A percentile compares a stretch with the other conserved stretches of the same genome.
Conservation (phyloP, 2,329 filamentous ascomycete genomes). For the Aspergillus sp. region DNA sequence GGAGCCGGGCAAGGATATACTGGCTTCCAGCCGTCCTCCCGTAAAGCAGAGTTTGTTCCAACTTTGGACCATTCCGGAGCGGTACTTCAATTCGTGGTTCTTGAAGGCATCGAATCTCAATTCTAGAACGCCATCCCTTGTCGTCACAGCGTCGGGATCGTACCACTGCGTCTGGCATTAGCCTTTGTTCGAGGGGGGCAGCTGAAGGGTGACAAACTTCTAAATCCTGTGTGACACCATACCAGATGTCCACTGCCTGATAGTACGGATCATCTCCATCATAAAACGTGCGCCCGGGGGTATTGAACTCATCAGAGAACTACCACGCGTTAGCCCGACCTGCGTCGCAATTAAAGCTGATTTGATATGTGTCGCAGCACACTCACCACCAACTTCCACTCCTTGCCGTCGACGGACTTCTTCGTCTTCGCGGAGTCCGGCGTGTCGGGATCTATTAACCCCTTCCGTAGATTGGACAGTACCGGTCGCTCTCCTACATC, state of each 20-base stretch:
- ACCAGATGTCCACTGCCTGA: conserved; percentile 68
- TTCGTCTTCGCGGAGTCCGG: conserved; percentile 58
- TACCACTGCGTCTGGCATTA: conserved; percentile 57
- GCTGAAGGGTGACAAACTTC: conserved; percentile 47
- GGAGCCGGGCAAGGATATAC: conserved; percentile 66
- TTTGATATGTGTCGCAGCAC: not conserved
- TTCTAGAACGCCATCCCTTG: conserved; percentile 61
- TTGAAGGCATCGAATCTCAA: conserved; percentile 64
- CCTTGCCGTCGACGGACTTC: conserved; percentile 59
- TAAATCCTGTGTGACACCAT: conserved; percentile 68
- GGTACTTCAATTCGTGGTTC: conserved; percentile 65
- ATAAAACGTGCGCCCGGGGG: conserved; percentile 67
- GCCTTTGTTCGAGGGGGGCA: not conserved
- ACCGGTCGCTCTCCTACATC: conserved; percentile 50
- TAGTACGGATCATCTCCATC: conserved; percentile 69
- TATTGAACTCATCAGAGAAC: conserved; percentile 73
- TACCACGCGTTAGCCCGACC: conserved; percentile 20
- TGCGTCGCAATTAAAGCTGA: not conserved
- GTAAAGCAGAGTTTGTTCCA: conserved; percentile 76
- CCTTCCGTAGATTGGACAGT: conserved; percentile 59
- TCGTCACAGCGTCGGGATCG: conserved; percentile 66
- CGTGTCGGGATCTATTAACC: conserved; percentile 68
- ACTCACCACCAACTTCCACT: conserved; percentile 61
- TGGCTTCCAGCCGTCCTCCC: conserved; percentile 67
- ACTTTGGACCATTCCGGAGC: conserved; percentile 72